These are phyloP conservation scores for Sclerotinia subarctica DNA, from an alignment of 2,329 filamentous ascomycete species.

Conservation along the genomic window DNA sequence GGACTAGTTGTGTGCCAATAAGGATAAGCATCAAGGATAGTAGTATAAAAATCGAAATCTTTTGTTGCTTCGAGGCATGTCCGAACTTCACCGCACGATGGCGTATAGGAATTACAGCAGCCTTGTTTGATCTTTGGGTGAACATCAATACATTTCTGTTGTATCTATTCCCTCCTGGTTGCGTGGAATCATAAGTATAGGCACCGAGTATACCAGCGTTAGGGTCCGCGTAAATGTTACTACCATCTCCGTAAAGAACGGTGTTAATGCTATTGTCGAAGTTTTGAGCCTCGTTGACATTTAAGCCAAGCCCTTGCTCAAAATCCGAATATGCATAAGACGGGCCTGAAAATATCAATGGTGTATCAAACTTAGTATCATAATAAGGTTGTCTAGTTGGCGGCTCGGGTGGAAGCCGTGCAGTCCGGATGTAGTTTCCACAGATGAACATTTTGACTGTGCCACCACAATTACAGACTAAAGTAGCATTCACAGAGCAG, in stretches of 20 bases:
- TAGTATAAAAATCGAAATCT: neutral
- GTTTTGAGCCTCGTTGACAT: neutral
- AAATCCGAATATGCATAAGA: neutral
- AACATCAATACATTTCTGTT: neutral
- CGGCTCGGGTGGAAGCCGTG: constrained; percentile 25
- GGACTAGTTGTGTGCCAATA: neutral
- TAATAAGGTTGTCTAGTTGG: constrained; percentile 17
- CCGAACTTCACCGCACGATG: neutral
- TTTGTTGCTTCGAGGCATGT: neutral
- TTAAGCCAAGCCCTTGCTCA: neutral
- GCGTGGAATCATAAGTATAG: constrained; percentile 23
- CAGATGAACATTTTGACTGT: constrained; percentile 32
- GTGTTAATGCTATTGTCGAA: neutral
- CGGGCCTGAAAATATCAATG: neutral
- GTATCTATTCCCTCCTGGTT: constrained; percentile 22
- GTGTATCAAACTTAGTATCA: constrained; percentile 1
- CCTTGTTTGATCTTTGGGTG: neutral
- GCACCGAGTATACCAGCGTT: constrained; percentile 1
- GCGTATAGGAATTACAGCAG: neutral
- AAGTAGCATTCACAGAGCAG: constrained; percentile 17
- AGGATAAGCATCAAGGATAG: neutral
- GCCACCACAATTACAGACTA: constrained; percentile 23
- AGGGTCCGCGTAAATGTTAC: constrained; percentile 7
- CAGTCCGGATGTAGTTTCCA: constrained; percentile 30
- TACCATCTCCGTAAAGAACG: constrained; percentile 9